These are phyloP conservation scores for Sphaerulina vaccinii DNA, from an alignment of 2,329 filamentous ascomycete genomes.

Conservation along the genomic window DNA sequence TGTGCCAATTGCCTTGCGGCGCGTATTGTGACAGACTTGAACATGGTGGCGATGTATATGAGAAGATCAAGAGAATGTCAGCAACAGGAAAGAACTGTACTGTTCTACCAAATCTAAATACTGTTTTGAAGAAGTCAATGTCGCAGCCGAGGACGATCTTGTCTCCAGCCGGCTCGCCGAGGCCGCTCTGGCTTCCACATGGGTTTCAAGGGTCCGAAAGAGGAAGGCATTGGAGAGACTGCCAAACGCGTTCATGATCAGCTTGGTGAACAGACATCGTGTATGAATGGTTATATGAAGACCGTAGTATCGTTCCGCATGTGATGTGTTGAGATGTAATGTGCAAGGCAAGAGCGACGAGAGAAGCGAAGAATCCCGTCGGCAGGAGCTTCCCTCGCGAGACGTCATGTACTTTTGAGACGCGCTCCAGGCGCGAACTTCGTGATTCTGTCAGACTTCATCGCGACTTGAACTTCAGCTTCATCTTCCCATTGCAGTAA, in stretches of 20 bases:
- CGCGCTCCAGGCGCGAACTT: no score
- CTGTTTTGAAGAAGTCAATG: constrained; percentile 8
- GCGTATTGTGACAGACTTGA: constrained; percentile 43
- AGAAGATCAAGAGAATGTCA: background rate
- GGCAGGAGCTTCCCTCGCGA: no score
- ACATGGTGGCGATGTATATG: constrained; percentile 38
- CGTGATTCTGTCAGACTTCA: background rate
- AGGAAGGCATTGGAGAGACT: constrained; percentile 1
- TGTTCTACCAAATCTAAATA: constrained; percentile 12
- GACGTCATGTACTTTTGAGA: constrained; percentile 15
- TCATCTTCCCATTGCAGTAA: background rate
- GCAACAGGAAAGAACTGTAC: background rate
- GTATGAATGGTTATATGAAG: no score
- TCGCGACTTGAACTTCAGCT: constrained; percentile 8
- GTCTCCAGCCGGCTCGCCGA: constrained; percentile 9
- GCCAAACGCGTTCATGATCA: no score
- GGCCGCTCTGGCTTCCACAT: background rate
- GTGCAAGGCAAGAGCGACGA: background rate
- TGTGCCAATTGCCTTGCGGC: constrained; percentile 41
- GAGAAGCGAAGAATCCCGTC: no score
- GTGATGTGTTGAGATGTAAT: background rate
- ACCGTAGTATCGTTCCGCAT: no score
- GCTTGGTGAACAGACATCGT: no score
- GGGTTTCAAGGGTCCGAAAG: constrained; percentile 3
- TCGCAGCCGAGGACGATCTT: constrained; percentile 13